A percentile compares a stretch with the other conserved stretches of the same genome.
Evolutionary conservation across 495 filamentous ascomycete genomes (phyloP).

Genomic region (Amorphotheca resinae): DNA sequence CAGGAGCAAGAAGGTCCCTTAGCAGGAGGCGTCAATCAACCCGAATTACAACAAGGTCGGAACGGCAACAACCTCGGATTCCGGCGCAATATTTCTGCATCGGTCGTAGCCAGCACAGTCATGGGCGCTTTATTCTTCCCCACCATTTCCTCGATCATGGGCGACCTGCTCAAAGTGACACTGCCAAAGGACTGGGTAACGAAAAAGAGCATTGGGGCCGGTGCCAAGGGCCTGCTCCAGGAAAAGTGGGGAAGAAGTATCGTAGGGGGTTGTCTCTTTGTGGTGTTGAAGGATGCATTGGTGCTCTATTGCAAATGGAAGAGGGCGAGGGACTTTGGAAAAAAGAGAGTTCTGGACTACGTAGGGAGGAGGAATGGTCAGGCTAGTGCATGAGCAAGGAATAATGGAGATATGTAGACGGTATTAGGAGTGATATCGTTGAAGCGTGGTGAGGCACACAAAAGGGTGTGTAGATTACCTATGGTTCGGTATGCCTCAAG

Average conservation of each 20-base stretch:
- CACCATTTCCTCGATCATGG: constrained; percentile 23
- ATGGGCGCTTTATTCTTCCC: constrained; percentile 35
- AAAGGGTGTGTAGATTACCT: too few species aligned
- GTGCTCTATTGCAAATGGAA: constrained; percentile 57
- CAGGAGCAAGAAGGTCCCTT: not conserved
- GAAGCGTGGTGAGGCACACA: too few species aligned
- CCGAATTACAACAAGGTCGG: not conserved
- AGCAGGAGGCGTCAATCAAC: not conserved
- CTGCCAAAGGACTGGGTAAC: constrained; percentile 49
- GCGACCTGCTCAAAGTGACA: constrained; percentile 32
- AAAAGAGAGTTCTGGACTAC: constrained; percentile 52
- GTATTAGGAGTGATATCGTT: too few species aligned
- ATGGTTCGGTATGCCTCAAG: too few species aligned
- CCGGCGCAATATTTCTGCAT: constrained; percentile 18
- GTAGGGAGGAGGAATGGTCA: constrained; percentile 10
- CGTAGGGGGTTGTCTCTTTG: constrained; percentile 57
- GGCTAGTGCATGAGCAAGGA: too few species aligned
- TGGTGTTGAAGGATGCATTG: constrained; percentile 57
- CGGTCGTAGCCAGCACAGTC: constrained; percentile 35
- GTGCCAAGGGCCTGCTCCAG: constrained; percentile 41
- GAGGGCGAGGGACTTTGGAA: constrained; percentile 50
- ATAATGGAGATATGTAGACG: too few species aligned
- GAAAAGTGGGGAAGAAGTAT: constrained; percentile 55
- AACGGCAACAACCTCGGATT: constrained; percentile 18
- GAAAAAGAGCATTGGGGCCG: constrained; percentile 9